Percentiles rank a stretch among this genome's conserved stretches.
phyloP scores from a whole-genome alignment of 768 basidiomycete species.

The Podaxis sp. region DNA sequence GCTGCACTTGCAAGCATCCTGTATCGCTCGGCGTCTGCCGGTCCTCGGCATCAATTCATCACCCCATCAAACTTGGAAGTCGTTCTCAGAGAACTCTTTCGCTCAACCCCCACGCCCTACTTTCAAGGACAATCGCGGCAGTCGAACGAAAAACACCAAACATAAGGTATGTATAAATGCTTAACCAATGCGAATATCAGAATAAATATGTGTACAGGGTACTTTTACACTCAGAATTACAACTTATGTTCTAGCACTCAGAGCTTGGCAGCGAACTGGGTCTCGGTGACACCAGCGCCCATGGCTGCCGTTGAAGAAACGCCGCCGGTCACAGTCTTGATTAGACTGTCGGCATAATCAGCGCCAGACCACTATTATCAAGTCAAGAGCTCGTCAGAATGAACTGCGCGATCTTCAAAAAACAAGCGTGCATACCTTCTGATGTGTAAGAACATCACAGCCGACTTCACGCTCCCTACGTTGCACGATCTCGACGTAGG shows the following conservation, averaged over 20 bases:
- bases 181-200: slow-evolving; percentile 8
- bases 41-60: background rate
- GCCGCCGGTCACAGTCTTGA: slow-evolving; percentile 97
- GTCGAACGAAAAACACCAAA: background rate
- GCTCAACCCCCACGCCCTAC: background rate
- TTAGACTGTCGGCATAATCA: slow-evolving; percentile 85
- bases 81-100: background rate
- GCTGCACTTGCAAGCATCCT: background rate
- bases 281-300: slow-evolving; percentile 94
- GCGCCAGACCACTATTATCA: slow-evolving; percentile 84
- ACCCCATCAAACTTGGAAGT: background rate
- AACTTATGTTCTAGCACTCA: slow-evolving; percentile 19
- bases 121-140: background rate
- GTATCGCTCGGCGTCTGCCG: slow-evolving; percentile 9
- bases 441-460: slow-evolving; percentile 96
- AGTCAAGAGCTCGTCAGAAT: slow-evolving; percentile 17
- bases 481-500: slow-evolving; percentile 95
- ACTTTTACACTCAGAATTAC: slow-evolving; percentile 22
- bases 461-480: slow-evolving; percentile 89
- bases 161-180: slow-evolving; percentile 5
- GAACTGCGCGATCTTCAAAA: background rate
- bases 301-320: slow-evolving; percentile 98
- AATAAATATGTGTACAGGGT: slow-evolving; percentile 17
- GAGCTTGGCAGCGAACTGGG: slow-evolving; percentile 63
- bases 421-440: slow-evolving; percentile 61